Evolutionary conservation across 805 yeast genomes (phyloP).

Genomic region (Blastobotrys terrestris): DNA sequence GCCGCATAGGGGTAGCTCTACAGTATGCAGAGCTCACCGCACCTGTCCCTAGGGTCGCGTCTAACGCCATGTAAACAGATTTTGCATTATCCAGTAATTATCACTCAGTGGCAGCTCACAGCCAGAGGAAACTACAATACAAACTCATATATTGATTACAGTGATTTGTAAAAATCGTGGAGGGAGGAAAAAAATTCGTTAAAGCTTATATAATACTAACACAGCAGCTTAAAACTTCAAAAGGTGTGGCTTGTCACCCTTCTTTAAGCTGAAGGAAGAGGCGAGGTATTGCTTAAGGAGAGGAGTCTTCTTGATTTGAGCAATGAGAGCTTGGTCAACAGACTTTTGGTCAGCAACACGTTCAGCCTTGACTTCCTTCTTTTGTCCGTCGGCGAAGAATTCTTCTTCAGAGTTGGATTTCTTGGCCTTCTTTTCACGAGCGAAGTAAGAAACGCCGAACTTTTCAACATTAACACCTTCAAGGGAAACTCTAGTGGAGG

Average conservation of each 20-base stretch:
- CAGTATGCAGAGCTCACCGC: too few species aligned
- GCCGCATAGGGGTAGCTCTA: too few species aligned
- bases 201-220: neutral
- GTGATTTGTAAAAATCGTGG: neutral
- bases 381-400: conserved; percentile 74
- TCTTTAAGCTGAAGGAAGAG: conserved; percentile 91
- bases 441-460: conserved; percentile 91
- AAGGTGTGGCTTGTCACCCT: conserved; percentile 97
- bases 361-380: conserved; percentile 85
- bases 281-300: conserved; percentile 94
- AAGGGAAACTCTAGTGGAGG: conserved; percentile 86
- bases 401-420: conserved; percentile 80
- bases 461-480: conserved; percentile 78
- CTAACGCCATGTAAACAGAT: too few species aligned
- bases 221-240: conserved; percentile 73
- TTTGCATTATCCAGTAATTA: too few species aligned
- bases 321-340: conserved; percentile 85
- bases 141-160: neutral
- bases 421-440: conserved; percentile 83
- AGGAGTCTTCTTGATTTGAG: conserved; percentile 96
- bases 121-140: neutral
- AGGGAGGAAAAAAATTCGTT: neutral
- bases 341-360: conserved; percentile 95
- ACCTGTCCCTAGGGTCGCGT: too few species aligned
- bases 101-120: too few species aligned